Percentiles rank a stretch among this genome's conserved stretches.
phyloP scores from a whole-genome alignment of 2,329 filamentous ascomycete species.

The Sporothrix dimorphospora region DNA sequence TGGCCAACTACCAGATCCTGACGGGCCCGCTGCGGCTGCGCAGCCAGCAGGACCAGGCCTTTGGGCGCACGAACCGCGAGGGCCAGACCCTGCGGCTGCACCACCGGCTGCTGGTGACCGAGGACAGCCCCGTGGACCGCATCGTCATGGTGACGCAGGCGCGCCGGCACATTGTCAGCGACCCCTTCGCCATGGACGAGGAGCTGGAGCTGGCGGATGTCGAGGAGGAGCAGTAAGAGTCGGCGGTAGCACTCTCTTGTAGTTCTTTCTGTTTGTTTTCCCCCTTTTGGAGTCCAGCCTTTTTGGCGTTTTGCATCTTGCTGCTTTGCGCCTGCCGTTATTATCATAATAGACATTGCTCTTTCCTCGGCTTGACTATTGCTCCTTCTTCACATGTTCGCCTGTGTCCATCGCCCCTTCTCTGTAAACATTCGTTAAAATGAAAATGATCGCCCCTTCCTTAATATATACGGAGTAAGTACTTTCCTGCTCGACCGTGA shows the following conservation, averaged over 20 bases:
- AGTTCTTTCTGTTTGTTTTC: neutral
- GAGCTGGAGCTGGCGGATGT: conserved; percentile 26
- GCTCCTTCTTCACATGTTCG: neutral
- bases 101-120: conserved; percentile 34
- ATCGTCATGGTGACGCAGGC: conserved; percentile 36
- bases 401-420: neutral
- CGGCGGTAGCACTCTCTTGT: neutral
- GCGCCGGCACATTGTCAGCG: conserved; percentile 32
- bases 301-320: neutral
- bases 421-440: neutral
- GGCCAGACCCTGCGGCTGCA: conserved; percentile 35
- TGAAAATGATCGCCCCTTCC: conserved; percentile 2
- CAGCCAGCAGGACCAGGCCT: conserved; percentile 36
- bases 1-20: conserved; percentile 36
- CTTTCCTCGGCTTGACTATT: neutral
- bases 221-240: neutral
- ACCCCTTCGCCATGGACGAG: conserved; percentile 33
- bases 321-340: neutral
- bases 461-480: neutral
- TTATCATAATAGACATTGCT: neutral
- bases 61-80: conserved; percentile 36
- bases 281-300: neutral
- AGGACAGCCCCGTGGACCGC: conserved; percentile 35
- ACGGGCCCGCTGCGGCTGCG: conserved; percentile 34
- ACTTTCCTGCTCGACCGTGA: neutral